Evolutionary conservation across 306 rosid species (phyloP).

Genomic region (Corylus americana): DNA sequence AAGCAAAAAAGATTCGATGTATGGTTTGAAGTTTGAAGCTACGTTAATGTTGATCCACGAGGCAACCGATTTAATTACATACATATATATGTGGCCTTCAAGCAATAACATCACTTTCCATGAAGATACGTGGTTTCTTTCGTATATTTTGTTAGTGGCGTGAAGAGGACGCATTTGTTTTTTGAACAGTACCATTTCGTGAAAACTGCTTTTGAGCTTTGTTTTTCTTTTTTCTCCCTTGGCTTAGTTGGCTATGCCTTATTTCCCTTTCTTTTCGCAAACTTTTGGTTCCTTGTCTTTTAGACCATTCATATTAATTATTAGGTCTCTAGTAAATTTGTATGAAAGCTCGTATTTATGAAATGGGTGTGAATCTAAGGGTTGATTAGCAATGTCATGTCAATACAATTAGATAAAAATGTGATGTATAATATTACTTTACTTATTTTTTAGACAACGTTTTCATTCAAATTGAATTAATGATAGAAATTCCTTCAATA

Average conservation of each 20-base stretch:
- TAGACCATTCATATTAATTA: too few relatives aligned
- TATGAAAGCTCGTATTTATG: too few relatives aligned
- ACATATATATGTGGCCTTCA: neutral
- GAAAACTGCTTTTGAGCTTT: constrained; percentile 42
- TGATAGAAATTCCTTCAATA: too few relatives aligned
- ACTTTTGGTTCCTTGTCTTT: constrained; percentile 25
- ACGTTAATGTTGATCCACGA: neutral
- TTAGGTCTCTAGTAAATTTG: too few relatives aligned
- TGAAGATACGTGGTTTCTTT: neutral
- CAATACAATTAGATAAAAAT: too few relatives aligned
- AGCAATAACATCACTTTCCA: neutral
- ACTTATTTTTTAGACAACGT: too few relatives aligned
- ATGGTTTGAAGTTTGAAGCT: neutral
- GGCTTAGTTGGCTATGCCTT: neutral
- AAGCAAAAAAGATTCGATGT: neutral
- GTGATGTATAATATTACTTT: too few relatives aligned
- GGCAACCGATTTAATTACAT: neutral
- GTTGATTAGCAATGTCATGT: too few relatives aligned
- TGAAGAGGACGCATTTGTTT: neutral
- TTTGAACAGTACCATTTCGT: constrained; percentile 20
- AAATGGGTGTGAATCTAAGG: too few relatives aligned
- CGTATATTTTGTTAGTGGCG: constrained; percentile 2
- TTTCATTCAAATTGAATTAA: too few relatives aligned
- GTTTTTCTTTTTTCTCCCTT: neutral
- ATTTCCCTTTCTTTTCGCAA: constrained; percentile 8